Evolutionary conservation across 2,329 filamentous ascomycete genomes (phyloP).

Genomic region (Sporothrix humicola): DNA sequence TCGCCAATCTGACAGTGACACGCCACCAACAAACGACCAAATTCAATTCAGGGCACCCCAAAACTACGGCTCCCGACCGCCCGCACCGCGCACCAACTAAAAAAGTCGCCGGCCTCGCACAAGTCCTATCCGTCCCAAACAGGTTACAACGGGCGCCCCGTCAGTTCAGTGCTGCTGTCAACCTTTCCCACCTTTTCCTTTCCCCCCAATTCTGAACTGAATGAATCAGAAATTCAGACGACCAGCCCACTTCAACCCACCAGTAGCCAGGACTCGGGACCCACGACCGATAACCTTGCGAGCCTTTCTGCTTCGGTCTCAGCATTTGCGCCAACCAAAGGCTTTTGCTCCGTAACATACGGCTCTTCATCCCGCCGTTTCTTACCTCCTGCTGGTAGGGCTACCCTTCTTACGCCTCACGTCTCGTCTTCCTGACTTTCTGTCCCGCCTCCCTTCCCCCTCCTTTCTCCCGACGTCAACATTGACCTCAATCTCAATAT

Average conservation of each 20-base stretch:
- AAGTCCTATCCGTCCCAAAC: constrained; percentile 23
- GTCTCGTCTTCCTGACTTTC: not conserved
- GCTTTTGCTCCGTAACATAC: not conserved
- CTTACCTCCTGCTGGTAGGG: not conserved
- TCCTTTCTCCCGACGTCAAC: no score
- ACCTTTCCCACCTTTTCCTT: not conserved
- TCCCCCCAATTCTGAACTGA: not conserved
- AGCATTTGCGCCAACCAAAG: not conserved
- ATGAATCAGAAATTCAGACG: not conserved
- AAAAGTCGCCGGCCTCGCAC: constrained; percentile 24
- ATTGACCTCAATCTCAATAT: not conserved
- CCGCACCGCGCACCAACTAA: constrained; percentile 9
- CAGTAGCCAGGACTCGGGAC: not conserved
- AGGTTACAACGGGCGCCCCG: constrained; percentile 24
- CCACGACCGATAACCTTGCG: not conserved
- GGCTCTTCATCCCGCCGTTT: not conserved
- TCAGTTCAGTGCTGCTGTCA: constrained; percentile 15
- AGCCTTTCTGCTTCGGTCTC: no score
- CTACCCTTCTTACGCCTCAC: not conserved
- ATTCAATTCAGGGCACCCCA: constrained; percentile 12
- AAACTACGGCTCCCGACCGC: not conserved
- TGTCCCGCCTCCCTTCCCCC: not conserved
- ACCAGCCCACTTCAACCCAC: not conserved
- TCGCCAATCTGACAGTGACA: not conserved
- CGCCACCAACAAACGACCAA: constrained; percentile 6